Evolutionary conservation across 164 flowering plant species (phyloP).

Genomic region (Pachysandra terminalis): DNA sequence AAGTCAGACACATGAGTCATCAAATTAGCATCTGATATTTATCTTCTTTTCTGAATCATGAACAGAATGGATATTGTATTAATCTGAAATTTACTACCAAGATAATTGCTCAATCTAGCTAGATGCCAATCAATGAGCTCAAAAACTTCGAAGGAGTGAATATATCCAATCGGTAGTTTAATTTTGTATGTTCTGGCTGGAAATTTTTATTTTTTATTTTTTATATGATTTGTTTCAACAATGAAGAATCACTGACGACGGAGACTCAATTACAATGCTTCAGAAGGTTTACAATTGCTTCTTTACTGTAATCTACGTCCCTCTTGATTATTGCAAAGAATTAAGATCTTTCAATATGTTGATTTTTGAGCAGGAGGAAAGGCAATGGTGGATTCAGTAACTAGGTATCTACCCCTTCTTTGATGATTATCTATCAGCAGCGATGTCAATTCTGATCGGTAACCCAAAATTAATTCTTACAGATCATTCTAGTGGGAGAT

Average conservation of each 20-base stretch:
- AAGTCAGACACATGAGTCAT: too few relatives aligned
- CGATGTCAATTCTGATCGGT: background rate
- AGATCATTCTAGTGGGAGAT: background rate
- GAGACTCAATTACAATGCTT: too few relatives aligned
- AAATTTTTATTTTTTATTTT: too few relatives aligned
- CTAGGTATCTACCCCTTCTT: slow-evolving; percentile 62
- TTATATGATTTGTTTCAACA: too few relatives aligned
- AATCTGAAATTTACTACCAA: background rate
- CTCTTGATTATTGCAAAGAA: background rate
- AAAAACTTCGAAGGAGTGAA: too few relatives aligned
- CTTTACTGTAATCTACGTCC: background rate
- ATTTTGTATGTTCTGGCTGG: background rate
- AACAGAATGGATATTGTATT: too few relatives aligned
- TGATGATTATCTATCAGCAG: slow-evolving; percentile 15
- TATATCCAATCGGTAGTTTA: too few relatives aligned
- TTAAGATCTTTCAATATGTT: background rate
- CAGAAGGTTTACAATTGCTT: too few relatives aligned
- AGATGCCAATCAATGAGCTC: background rate
- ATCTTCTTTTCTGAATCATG: background rate
- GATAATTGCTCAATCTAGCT: background rate
- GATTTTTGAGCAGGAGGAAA: slow-evolving; percentile 46
- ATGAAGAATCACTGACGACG: too few relatives aligned
- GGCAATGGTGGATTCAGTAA: slow-evolving; percentile 57
- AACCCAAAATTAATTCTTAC: too few relatives aligned
- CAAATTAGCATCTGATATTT: too few relatives aligned